Conservation (phyloP, 352 stramenopile genomes). For the Phytophthora meadii region DNA sequence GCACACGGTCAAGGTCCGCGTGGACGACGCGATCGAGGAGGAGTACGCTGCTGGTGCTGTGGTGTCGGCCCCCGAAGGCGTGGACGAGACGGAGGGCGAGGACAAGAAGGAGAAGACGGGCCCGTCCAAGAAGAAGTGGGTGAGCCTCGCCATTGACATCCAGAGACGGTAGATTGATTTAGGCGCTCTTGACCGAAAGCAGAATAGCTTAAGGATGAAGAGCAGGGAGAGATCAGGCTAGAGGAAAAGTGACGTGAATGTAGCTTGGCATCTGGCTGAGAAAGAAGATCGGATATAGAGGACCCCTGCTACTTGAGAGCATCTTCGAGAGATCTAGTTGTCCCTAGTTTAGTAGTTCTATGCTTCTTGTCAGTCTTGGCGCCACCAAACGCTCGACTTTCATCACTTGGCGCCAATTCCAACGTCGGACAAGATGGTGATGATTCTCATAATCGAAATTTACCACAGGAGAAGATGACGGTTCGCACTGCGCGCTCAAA, state of each 20-base stretch:
- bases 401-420: conserved; percentile 28
- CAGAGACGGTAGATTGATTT: conserved; percentile 66
- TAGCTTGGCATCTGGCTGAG: too few relatives aligned
- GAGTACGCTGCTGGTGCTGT: conserved; percentile 60
- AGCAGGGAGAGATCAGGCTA: conserved; percentile 17
- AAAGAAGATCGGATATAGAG: conserved; percentile 13
- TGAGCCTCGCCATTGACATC: conserved; percentile 66
- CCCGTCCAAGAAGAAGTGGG: conserved; percentile 81
- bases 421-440: conserved; percentile 12
- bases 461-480: conserved; percentile 18
- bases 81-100: conserved; percentile 31
- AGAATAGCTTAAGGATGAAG: conserved; percentile 1
- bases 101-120: conserved; percentile 49
- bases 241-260: neutral
- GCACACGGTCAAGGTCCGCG: conserved; percentile 84
- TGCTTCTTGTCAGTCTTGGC: conserved; percentile 10
- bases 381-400: conserved; percentile 15
- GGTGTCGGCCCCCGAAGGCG: conserved; percentile 25
- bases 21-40: conserved; percentile 79
- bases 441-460: conserved; percentile 23
- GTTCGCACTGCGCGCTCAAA: conserved; percentile 10
- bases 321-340: conserved; percentile 17
- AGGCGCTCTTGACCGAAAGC: conserved; percentile 7
- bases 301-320: conserved; percentile 12
- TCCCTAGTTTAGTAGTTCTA: conserved; percentile 1